Percentiles rank a stretch among this genome's conserved stretches.
These are phyloP conservation scores for Arctostaphylos glauca DNA, from an alignment of 148 eudicot species.

Conservation along the genomic window DNA sequence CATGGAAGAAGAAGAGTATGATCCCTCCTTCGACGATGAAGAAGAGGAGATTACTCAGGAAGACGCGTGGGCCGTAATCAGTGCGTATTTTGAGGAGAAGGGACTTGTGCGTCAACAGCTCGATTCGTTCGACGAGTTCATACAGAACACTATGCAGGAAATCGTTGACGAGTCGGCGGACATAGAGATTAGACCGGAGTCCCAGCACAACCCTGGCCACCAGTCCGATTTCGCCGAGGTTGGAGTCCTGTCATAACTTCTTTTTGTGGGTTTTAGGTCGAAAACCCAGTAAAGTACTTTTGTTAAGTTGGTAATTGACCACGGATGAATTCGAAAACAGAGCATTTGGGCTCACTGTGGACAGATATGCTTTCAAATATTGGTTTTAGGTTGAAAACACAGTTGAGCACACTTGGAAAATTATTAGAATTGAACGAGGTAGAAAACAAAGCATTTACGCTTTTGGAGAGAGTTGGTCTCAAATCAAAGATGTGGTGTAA, in stretches of 20 bases:
- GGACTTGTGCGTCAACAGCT: slow-evolving; percentile 91
- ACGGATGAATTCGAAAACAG: not conserved
- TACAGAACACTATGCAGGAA: slow-evolving; percentile 98
- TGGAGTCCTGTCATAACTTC: not conserved
- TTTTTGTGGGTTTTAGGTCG: not conserved
- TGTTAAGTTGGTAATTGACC: not conserved
- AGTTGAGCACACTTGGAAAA: not conserved
- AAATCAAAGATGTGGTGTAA: not conserved
- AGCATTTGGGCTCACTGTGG: not conserved
- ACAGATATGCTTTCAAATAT: not conserved
- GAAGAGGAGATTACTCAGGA: slow-evolving; percentile 94
- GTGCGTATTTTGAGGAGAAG: slow-evolving; percentile 90
- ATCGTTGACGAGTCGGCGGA: slow-evolving; percentile 92
- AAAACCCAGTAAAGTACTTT: not conserved
- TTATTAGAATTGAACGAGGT: not conserved
- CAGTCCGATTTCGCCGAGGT: slow-evolving; percentile 92
- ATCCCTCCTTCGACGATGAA: slow-evolving; percentile 28
- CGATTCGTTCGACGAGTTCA: slow-evolving; percentile 94
- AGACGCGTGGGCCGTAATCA: slow-evolving; percentile 96
- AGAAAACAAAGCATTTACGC: not conserved
- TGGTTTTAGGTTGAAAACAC: not conserved
- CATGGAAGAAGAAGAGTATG: slow-evolving; percentile 29
- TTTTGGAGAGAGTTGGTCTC: not conserved
- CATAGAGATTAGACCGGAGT: slow-evolving; percentile 90
- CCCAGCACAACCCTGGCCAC: slow-evolving; percentile 93